Evolutionary conservation across 1,139 yeast genomes (phyloP), one percentile per base, ranked within the genome.

Genomic region (Pichia sp.): DNA sequence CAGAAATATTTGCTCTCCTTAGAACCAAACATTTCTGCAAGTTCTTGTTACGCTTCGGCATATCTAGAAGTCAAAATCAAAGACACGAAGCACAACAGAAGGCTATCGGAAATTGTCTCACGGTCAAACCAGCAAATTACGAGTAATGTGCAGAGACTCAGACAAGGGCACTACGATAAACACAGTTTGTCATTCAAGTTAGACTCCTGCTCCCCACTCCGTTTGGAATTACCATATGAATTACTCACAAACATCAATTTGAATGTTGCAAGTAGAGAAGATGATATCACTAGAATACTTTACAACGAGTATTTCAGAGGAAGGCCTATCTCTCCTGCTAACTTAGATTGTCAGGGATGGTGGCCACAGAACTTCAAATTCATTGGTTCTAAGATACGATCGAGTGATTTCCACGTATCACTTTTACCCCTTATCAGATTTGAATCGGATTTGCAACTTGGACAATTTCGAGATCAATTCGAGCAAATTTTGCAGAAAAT

Each of bases 361-460:
- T 54, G 54, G 49, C 60, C 60, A 2, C 23, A 28, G 2, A 22
- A 46, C 0, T 57, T 51, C 21, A 50, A 34, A 23, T 48, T 19
- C 10, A 41, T 55, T 7, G 46, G 47, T 3, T 40, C 49, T 12
- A 44, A 43, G 13, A n/a, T 49, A 2, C 51, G 36, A 28, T 48
- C 56, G 2, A 34, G 37, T 8, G 54, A 55, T 4, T 55, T 60
- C 21, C 68, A 65, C 48, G 51, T 62, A 16, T 60, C 66, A 1
- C 50, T 64, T 25, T 50, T 65, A 3, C 68, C 68, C 8, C 51
- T 61, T 7, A 52, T 64, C 8, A 18, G 53, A 22, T 62, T 55
- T 48, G 55, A 58, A 2, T 28, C 46, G 1, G 26, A 40, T 12
- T 49, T 45, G 9, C 39, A 49, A 3, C 22, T 39, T 10, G 13